Evolutionary conservation across 345 rosid genomes (phyloP).

Genomic region (Eucalyptus erythrocorys): DNA sequence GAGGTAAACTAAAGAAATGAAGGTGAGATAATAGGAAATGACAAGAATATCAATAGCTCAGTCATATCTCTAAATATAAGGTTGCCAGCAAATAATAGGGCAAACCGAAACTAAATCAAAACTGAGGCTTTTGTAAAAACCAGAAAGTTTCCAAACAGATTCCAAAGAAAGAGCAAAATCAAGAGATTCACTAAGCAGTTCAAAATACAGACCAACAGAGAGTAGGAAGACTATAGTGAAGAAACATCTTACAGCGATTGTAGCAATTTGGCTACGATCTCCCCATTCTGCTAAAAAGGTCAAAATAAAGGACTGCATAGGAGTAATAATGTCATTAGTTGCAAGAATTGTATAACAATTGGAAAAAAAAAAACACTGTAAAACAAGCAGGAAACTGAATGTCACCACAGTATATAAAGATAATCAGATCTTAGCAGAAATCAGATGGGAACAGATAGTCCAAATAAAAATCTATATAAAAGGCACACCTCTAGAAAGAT

Average conservation of each 20-base stretch:
- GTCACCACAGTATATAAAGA: neutral
- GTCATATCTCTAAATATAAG: neutral
- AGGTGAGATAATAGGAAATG: neutral
- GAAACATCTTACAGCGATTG: constrained; percentile 80
- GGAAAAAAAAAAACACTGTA: neutral
- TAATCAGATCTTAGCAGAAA: neutral
- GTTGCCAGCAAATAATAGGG: neutral
- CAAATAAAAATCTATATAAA: neutral
- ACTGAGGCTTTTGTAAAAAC: neutral
- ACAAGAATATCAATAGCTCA: neutral
- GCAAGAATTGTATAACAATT: neutral
- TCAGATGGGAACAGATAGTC: neutral
- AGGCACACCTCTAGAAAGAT: constrained; percentile 83
- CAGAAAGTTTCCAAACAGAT: neutral
- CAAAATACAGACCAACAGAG: neutral
- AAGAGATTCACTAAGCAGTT: neutral
- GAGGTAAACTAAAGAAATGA: neutral
- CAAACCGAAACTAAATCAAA: neutral
- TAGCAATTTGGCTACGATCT: constrained; percentile 98
- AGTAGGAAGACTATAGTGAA: neutral
- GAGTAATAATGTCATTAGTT: neutral
- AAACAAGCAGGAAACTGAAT: neutral
- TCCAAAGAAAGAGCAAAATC: neutral
- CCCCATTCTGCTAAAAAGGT: constrained; percentile 99
- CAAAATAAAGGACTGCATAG: constrained; percentile 75